These are phyloP conservation scores for Neofusicoccum ribis DNA, from an alignment of 2,329 filamentous ascomycete genomes.

Conservation along the genomic window DNA sequence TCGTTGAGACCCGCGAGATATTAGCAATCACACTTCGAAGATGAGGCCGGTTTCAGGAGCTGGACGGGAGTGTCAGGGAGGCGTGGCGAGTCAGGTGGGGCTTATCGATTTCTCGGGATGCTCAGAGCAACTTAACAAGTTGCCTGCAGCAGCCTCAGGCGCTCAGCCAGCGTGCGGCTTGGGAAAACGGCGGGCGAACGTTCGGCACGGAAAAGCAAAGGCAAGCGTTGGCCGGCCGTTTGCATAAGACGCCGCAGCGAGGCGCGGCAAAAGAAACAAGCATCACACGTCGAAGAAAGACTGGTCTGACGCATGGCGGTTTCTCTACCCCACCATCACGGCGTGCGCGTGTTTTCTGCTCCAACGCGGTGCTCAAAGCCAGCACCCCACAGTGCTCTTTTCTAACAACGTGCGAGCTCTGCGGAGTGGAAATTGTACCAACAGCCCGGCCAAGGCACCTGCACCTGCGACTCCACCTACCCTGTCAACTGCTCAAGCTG, in stretches of 20 bases:
- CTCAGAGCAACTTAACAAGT: not conserved
- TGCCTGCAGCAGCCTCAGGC: not conserved
- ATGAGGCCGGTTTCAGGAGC: slow-evolving; percentile 15
- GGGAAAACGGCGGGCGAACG: not conserved
- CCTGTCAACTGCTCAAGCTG: not conserved
- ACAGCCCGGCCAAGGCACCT: not conserved
- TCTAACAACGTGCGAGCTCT: not conserved
- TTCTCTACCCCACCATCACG: slow-evolving; percentile 9
- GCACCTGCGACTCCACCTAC: not conserved
- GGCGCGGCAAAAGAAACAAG: not conserved
- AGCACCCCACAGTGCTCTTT: not conserved
- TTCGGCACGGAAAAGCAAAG: not conserved
- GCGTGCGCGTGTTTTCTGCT: not conserved
- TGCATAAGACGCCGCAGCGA: not conserved
- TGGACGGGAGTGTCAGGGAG: slow-evolving; percentile 2
- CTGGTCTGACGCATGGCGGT: slow-evolving; percentile 5
- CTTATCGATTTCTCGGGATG: slow-evolving; percentile 11
- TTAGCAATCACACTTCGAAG: slow-evolving; percentile 2
- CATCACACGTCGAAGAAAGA: slow-evolving; percentile 1
- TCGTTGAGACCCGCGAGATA: not conserved
- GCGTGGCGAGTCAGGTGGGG: slow-evolving; percentile 11
- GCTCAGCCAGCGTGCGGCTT: not conserved
- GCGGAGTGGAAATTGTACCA: not conserved
- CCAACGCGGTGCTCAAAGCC: slow-evolving; percentile 6
- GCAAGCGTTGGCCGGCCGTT: slow-evolving; percentile 1